Evolutionary conservation across 2,329 filamentous ascomycete species (phyloP), one percentile per base, ranked within the genome.

Genomic region (Blastomyces gilchristii): DNA sequence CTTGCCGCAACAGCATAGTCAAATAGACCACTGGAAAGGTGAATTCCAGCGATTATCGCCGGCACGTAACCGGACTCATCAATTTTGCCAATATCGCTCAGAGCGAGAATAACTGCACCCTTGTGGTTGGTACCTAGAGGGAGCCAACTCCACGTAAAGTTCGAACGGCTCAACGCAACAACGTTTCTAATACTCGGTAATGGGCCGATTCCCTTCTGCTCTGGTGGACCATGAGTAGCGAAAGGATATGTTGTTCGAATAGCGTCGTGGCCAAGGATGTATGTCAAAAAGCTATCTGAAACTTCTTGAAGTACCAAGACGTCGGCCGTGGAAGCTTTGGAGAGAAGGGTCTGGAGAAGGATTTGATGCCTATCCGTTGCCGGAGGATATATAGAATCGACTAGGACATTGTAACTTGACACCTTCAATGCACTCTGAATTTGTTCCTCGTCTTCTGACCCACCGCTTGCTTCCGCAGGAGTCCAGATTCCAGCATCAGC

Each of bases 171-270:
- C 7, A 89, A 70, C 5, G 87, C 78, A 9, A 88, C 80, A 9
- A 84, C 75, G 66, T 88, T 88, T 8, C 85, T 78, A 58, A 85
- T 76, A 64, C 80, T 86, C 0, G 84, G 81, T 16, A 88, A 76
- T 3, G 85, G 83, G 1, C 79, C 80, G 59, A 83, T 73, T 14
- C 80, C 79, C 3, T 70, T 34, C 65, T 86, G 81, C 8, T 75
- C 69, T 0, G 85, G 83, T 0, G 84, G 82, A 0, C 79, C 83
- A 68, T 86, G 81, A 1, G 83, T 84, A n/a, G 76, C 72, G 69
- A 81, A 87, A 1, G 80, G 77, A 66, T 86, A 88, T 1, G 71
- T 73, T 12, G 72, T 66, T 37, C 78, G 77, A 31, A 88, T 75
- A 1, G 73, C 68, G 1, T 73, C 64, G 62, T 83, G 71, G 2